These are phyloP conservation scores for Sanghuangporus weigelae DNA, from an alignment of 1,284 basidiomycete species.

Conservation along the genomic window DNA sequence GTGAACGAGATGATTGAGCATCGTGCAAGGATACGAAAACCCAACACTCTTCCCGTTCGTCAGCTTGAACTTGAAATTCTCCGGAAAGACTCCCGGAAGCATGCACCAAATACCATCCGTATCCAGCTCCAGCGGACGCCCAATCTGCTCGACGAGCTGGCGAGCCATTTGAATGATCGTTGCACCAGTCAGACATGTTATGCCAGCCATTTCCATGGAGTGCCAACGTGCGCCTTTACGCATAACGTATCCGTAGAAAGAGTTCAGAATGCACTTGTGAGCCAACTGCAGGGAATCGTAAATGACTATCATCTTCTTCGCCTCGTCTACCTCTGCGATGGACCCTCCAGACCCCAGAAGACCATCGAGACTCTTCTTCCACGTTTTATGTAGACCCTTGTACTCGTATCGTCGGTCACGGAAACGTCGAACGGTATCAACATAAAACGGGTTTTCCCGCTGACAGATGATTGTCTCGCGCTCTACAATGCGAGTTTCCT, in stretches of 20 bases:
- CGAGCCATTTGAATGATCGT: slow-evolving; percentile 99
- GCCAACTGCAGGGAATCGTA: slow-evolving; percentile 99
- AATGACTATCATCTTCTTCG: slow-evolving; percentile 99
- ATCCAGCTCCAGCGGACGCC: slow-evolving; percentile 94
- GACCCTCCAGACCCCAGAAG: slow-evolving; percentile 62
- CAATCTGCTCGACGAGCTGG: slow-evolving; percentile 95
- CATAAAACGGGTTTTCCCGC: slow-evolving; percentile 98
- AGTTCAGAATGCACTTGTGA: slow-evolving; percentile 99
- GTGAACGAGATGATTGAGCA: slow-evolving; percentile 98
- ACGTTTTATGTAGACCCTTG: slow-evolving; percentile 97
- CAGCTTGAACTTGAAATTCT: slow-evolving; percentile 96
- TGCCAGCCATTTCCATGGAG: slow-evolving; percentile 99
- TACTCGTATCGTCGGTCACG: slow-evolving; percentile 98
- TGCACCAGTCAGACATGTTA: slow-evolving; percentile 98
- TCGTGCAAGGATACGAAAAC: slow-evolving; percentile 99
- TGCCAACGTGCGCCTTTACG: slow-evolving; percentile 99
- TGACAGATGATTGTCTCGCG: slow-evolving; percentile 97
- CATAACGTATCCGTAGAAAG: slow-evolving; percentile 99
- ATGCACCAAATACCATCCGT: slow-evolving; percentile 99
- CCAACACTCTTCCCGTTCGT: slow-evolving; percentile 82
- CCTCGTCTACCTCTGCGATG: slow-evolving; percentile 89
- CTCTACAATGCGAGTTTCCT: slow-evolving; percentile 95
- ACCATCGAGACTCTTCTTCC: slow-evolving; percentile 97
- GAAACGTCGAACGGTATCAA: slow-evolving; percentile 97
- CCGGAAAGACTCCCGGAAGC: slow-evolving; percentile 96